These are phyloP conservation scores for Barnettozyma salicaria DNA, from an alignment of 805 yeast genomes.

Conservation along the genomic window DNA sequence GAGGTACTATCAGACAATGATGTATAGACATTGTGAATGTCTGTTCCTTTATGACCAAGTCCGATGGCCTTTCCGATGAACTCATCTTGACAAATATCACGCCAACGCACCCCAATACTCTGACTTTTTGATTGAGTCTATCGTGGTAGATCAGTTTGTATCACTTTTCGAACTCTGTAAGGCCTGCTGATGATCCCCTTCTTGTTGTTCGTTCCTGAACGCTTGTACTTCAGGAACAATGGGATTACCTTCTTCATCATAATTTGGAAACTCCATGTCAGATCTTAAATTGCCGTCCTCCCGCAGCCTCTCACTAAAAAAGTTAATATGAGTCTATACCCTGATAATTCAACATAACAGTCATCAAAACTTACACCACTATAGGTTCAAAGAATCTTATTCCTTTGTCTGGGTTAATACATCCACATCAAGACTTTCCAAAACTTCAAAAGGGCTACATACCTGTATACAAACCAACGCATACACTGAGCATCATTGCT, in stretches of 20 bases:
- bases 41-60: conserved; percentile 6
- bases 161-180: not conserved
- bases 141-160: not conserved
- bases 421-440: not conserved
- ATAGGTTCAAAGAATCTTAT: conserved; percentile 69
- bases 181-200: conserved; percentile 2
- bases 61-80: too few relatives aligned
- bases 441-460: conserved; percentile 8
- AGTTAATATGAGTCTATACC: too few relatives aligned
- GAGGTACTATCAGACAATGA: too few relatives aligned
- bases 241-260: conserved; percentile 39
- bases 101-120: too few relatives aligned
- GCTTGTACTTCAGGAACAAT: conserved; percentile 22
- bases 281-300: conserved; percentile 59
- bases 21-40: not conserved
- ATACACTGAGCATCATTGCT: conserved; percentile 20
- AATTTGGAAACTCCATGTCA: conserved; percentile 53
- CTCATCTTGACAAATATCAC: too few relatives aligned
- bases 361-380: conserved; percentile 56
- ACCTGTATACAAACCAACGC: conserved; percentile 42
- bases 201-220: too few relatives aligned
- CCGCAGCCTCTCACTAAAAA: conserved; percentile 55
- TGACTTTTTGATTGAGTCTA: too few relatives aligned
- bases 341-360: too few relatives aligned
- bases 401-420: conserved; percentile 31